Percentiles rank a stretch among this genome's conserved stretches.
phyloP scores from a whole-genome alignment of 2,329 filamentous ascomycete species.

The Nemania serpens region DNA sequence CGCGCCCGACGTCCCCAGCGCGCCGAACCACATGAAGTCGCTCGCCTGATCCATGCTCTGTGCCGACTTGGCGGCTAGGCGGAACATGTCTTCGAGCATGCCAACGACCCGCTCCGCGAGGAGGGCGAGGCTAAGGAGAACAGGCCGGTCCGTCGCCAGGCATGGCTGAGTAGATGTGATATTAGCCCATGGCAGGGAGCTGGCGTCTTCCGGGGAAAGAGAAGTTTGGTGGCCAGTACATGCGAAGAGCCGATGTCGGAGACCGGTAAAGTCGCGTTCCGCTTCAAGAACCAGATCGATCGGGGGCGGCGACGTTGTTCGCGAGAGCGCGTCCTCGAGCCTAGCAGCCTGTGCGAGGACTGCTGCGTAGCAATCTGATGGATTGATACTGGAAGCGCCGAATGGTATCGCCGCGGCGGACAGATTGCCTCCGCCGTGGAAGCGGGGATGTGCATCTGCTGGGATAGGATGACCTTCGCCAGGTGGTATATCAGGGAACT shows the following conservation, averaged over 20 bases:
- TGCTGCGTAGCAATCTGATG: slow-evolving; percentile 17
- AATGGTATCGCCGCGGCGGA: not conserved
- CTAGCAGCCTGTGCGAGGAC: slow-evolving; percentile 17
- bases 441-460: not conserved
- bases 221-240: slow-evolving; percentile 18
- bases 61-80: slow-evolving; percentile 17
- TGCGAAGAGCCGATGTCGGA: slow-evolving; percentile 17
- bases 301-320: not conserved
- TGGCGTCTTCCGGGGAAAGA: not conserved
- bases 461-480: not conserved
- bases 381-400: no score
- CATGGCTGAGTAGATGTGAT: slow-evolving; percentile 1
- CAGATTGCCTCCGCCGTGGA: not conserved
- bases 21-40: slow-evolving; percentile 10
- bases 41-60: slow-evolving; percentile 16
- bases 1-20: not conserved
- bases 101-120: slow-evolving; percentile 25
- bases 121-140: slow-evolving; percentile 24
- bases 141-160: slow-evolving; percentile 16
- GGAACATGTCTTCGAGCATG: slow-evolving; percentile 28
- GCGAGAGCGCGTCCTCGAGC: slow-evolving; percentile 18
- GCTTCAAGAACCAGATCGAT: slow-evolving; percentile 26
- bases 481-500: not conserved
- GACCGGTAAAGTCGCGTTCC: slow-evolving; percentile 21
- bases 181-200: not conserved